Evolutionary conservation across 257 asterid species (phyloP).

Genomic region (Apocynum venetum): DNA sequence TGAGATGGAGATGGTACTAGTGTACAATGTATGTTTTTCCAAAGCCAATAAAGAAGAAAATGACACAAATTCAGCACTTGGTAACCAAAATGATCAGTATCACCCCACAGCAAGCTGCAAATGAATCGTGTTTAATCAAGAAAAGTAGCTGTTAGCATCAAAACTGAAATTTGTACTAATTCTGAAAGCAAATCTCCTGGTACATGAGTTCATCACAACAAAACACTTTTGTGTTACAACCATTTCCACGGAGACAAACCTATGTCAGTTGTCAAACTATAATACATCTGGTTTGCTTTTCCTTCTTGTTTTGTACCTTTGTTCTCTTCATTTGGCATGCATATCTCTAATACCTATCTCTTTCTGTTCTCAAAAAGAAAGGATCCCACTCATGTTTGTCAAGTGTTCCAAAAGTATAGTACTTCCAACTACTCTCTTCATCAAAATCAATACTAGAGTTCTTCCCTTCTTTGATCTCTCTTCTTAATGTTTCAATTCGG

Average conservation of each 20-base stretch:
- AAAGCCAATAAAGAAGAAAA: not conserved
- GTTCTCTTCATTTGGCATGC: not conserved
- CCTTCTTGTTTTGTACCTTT: not conserved
- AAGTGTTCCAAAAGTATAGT: slow-evolving; percentile 54
- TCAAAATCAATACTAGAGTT: slow-evolving; percentile 42
- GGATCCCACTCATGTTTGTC: slow-evolving; percentile 70
- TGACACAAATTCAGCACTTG: not conserved
- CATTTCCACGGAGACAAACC: not conserved
- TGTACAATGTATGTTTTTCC: too few species aligned
- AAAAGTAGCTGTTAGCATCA: not conserved
- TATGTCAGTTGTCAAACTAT: not conserved
- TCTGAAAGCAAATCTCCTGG: too few species aligned
- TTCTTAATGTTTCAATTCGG: slow-evolving; percentile 43
- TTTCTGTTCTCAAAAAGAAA: slow-evolving; percentile 43
- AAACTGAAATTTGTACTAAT: not conserved
- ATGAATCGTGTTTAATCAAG: not conserved
- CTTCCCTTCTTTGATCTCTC: slow-evolving; percentile 41
- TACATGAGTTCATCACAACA: too few species aligned
- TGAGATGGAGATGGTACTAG: too few species aligned
- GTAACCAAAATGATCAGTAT: not conserved
- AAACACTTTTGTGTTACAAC: not conserved
- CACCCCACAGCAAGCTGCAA: too few species aligned
- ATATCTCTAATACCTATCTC: slow-evolving; percentile 10
- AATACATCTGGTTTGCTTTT: not conserved
- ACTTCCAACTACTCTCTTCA: slow-evolving; percentile 73